A percentile compares a stretch with the other conserved stretches of the same genome.
These are phyloP conservation scores for Diutina ranongensis DNA, from an alignment of 1,139 yeast species.

Conservation along the genomic window DNA sequence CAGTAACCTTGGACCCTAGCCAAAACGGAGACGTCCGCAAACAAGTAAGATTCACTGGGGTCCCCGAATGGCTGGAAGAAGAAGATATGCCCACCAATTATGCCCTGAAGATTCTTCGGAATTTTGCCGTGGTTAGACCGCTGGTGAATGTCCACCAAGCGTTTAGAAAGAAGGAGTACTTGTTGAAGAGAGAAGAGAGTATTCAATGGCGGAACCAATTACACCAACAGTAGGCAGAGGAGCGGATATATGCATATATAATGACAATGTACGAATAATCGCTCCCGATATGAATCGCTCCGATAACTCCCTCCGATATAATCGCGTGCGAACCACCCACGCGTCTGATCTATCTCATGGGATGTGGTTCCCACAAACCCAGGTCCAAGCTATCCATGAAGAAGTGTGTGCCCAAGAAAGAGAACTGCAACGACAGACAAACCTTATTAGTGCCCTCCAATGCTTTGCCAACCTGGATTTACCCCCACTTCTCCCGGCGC, in stretches of 20 bases:
- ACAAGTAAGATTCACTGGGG: conserved; percentile 42
- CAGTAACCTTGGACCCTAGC: conserved; percentile 6
- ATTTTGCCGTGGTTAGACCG: conserved; percentile 22
- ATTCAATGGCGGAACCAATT: conserved; percentile 25
- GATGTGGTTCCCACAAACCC: conserved; percentile 5
- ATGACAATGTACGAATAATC: no score
- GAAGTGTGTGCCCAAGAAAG: neutral
- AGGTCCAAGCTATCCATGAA: conserved; percentile 5
- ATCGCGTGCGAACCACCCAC: no score
- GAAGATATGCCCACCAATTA: conserved; percentile 47
- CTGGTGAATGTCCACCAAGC: conserved; percentile 1
- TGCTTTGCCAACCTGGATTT: neutral
- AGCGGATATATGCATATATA: no score
- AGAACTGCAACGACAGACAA: neutral
- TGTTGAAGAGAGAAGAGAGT: conserved; percentile 42
- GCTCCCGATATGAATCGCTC: no score
- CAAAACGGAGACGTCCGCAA: conserved; percentile 14
- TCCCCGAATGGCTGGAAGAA: conserved; percentile 37
- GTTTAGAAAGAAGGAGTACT: conserved; percentile 29
- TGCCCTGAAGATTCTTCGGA: conserved; percentile 34
- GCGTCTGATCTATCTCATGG: neutral
- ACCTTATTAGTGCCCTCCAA: conserved; percentile 1
- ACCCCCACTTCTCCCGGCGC: neutral
- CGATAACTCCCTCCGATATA: no score
- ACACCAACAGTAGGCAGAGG: neutral